Base-by-base conservation (phyloP, 2,329 filamentous ascomycete genomes). In the Nemania sp. region DNA sequence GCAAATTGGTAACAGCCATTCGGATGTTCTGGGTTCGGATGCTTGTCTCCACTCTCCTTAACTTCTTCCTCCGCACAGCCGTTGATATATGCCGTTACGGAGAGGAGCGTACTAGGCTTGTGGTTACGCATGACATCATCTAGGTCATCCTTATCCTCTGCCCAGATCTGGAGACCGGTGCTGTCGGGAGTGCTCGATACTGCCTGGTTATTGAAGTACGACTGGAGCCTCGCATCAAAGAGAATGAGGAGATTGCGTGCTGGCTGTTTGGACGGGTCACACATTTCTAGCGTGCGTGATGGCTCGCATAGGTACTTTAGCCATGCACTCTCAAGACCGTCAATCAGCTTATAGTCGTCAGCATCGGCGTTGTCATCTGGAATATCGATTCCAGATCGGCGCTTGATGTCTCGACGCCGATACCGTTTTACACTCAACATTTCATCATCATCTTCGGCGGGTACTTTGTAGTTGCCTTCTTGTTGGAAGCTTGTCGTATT, bases 1-100 rank as follows among this genome's bases (percentile, higher is more conserved):
- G 71, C 71, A 65, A 78, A 79, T 59, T 78, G 76, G 52, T 78
- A 77, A 26, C 66, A 67, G 27, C 69, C 66, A 22, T 78, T 79
- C 29, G 72, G 70, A 60, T 76, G 75, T 26, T 64, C 61, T 15
- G 65, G 59, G 24, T 72, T 53, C 8, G 66, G 26, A 22, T 61
- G 8, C 5, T 8, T 62, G 18, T 69, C 53, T 20, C 64, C 69
- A n/a, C 35, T 45, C 0, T 43, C 13, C 11, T 29, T 52, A 20
- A 69, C 22, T 53, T 70, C 65, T 1, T 61, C 56, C 51, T 70
- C 67, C n/a, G 58, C 45, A 49, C 68, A 72, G n/a, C 75, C 76
- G 54, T 77, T 77, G 27, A 77, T 75, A 55, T 76, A 76, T 15
- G 68, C 68, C 38, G 76, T 32, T n/a, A 64, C 70, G 15, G 68